Evolutionary conservation across 2,329 filamentous ascomycete species (phyloP).

Genomic region (Sporothrix variecibatus): DNA sequence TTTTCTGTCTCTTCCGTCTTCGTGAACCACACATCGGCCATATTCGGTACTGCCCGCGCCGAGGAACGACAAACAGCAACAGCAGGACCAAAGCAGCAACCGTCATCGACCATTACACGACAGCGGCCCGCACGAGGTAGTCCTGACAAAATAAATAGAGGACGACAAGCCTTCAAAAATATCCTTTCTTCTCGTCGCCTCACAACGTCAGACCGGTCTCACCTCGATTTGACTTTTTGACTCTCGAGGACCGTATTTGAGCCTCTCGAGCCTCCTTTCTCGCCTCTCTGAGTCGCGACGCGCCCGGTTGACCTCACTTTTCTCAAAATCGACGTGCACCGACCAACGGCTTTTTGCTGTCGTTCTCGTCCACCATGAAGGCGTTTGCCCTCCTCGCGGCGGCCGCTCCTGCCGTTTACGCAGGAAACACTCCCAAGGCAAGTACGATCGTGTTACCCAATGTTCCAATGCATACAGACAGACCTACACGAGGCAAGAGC

Average conservation of each 20-base stretch:
- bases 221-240: not conserved
- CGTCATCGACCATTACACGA: not conserved
- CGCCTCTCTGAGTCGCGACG: not conserved
- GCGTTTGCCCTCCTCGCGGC: slow-evolving; percentile 18
- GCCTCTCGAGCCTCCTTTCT: not conserved
- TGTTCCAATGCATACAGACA: no score
- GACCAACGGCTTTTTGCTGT: not conserved
- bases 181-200: not conserved
- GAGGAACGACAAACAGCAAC: slow-evolving; percentile 1
- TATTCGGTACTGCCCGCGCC: not conserved
- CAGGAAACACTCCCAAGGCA: slow-evolving; percentile 15
- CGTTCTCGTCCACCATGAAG: slow-evolving; percentile 11
- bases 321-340: not conserved
- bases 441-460: not conserved
- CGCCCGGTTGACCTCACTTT: not conserved
- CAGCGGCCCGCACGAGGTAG: not conserved
- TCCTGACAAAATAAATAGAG: not conserved
- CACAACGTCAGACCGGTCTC: not conserved
- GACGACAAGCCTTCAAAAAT: not conserved
- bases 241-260: not conserved
- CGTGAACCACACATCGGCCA: not conserved
- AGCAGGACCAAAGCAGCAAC: not conserved
- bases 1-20: not conserved
- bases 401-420: slow-evolving; percentile 22
- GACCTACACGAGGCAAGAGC: not conserved